Evolutionary conservation across 2,329 filamentous ascomycete genomes (phyloP).

Genomic region (Bipolaris oryzae): DNA sequence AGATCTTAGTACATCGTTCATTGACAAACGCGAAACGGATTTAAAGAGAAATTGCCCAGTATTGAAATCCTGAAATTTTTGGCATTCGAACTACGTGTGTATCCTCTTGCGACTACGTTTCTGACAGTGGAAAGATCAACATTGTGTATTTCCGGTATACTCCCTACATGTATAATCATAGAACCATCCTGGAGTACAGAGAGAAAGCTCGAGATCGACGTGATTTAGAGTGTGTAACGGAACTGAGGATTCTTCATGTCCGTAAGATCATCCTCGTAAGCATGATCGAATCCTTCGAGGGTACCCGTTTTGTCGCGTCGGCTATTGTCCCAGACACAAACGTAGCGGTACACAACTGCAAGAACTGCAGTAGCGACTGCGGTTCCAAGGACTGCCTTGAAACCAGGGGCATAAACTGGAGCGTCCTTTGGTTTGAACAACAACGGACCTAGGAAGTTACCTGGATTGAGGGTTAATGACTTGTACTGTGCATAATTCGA

Average conservation of each 20-base stretch:
- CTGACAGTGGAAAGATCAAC: no score
- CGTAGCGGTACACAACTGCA: conserved; percentile 52
- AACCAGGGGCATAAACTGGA: conserved; percentile 20
- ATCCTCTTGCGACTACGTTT: neutral
- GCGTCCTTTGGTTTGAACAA: neutral
- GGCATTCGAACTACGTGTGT: neutral
- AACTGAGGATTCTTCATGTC: conserved; percentile 44
- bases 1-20: no score
- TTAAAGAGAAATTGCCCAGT: no score
- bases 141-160: neutral
- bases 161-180: neutral
- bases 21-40: no score
- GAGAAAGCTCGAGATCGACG: neutral
- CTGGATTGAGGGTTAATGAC: neutral
- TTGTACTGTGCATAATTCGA: neutral
- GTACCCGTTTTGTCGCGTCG: conserved; percentile 52
- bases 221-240: conserved; percentile 21
- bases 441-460: neutral
- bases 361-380: conserved; percentile 45
- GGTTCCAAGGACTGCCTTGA: conserved; percentile 50
- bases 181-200: neutral
- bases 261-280: conserved; percentile 60
- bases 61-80: no score
- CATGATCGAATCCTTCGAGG: conserved; percentile 59
- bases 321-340: conserved; percentile 55